Evolutionary conservation across 129 eudicot genomes (phyloP).

Genomic region (Apium graveolens): DNA sequence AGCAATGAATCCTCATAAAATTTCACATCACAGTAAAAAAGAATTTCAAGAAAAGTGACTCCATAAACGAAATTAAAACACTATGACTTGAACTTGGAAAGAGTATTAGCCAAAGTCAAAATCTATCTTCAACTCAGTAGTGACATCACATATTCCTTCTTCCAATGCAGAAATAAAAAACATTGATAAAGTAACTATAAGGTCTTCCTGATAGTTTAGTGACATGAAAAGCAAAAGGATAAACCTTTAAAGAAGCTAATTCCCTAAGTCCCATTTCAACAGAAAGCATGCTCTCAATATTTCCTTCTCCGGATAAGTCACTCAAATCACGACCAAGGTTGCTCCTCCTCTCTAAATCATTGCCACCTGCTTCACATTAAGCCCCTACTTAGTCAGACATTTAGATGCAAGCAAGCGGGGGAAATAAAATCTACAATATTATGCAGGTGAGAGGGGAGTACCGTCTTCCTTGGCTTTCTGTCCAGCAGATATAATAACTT

Average conservation of each 20-base stretch:
- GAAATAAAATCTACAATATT: neutral
- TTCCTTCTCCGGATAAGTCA: conserved; percentile 90
- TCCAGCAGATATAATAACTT: conserved; percentile 93
- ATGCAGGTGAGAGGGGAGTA: conserved; percentile 24
- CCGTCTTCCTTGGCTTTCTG: conserved; percentile 91
- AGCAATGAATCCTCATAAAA: neutral
- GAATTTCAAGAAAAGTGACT: neutral
- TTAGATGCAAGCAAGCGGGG: conserved; percentile 4
- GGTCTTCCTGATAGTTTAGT: neutral
- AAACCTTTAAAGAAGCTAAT: conserved; percentile 86
- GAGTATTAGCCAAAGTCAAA: neutral
- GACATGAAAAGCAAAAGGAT: neutral
- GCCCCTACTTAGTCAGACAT: conserved; percentile 7
- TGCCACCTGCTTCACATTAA: conserved; percentile 43
- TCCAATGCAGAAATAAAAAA: neutral
- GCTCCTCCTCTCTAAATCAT: conserved; percentile 54
- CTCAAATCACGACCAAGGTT: conserved; percentile 67
- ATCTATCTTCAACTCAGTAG: neutral
- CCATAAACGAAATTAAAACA: neutral
- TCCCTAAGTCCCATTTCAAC: conserved; percentile 98
- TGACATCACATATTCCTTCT: neutral
- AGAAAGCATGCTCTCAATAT: conserved; percentile 97
- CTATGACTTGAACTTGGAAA: neutral
- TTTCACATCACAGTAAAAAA: neutral
- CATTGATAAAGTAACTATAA: neutral